phyloP scores from a whole-genome alignment of 2,329 filamentous ascomycete species.

The Paraphaeosphaeria minitans region DNA sequence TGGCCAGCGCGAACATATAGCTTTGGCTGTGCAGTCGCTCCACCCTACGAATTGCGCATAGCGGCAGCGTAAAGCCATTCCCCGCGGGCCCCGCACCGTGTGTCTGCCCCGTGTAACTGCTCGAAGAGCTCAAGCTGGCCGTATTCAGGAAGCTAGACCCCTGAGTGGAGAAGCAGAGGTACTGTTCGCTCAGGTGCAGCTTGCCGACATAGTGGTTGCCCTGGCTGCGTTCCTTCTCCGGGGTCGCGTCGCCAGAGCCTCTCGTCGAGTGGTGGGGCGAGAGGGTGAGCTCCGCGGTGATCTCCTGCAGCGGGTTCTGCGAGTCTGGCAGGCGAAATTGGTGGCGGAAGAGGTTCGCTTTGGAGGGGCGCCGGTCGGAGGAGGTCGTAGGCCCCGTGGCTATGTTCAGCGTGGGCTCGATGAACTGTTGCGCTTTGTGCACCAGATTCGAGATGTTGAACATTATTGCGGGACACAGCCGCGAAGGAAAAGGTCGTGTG shows the following conservation, averaged over 20 bases:
- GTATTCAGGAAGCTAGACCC: constrained; percentile 83
- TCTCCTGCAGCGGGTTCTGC: constrained; percentile 93
- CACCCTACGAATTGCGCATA: constrained; percentile 89
- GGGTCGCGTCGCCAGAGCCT: constrained; percentile 48
- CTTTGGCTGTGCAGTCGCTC: constrained; percentile 92
- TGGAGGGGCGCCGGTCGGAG: constrained; percentile 82
- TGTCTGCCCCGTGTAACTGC: constrained; percentile 87
- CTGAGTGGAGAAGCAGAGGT: constrained; percentile 95
- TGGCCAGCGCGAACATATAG: constrained; percentile 88
- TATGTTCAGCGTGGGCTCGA: constrained; percentile 80
- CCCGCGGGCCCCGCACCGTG: constrained; percentile 90
- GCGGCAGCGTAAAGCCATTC: constrained; percentile 92
- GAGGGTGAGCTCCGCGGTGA: constrained; percentile 92
- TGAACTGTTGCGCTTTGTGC: constrained; percentile 93
- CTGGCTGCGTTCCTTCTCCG: constrained; percentile 70
- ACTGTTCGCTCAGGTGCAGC: constrained; percentile 91
- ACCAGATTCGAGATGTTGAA: constrained; percentile 76
- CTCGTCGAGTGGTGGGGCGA: constrained; percentile 66
- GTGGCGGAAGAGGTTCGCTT: constrained; percentile 88
- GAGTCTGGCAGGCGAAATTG: constrained; percentile 94
- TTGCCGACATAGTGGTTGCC: constrained; percentile 92
- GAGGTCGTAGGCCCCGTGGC: constrained; percentile 63
- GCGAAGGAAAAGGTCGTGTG: constrained; percentile 1
- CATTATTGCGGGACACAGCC: constrained; percentile 37
- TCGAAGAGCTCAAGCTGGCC: constrained; percentile 78